These are phyloP conservation scores for Perilla frutescens DNA, from an alignment of 257 asterid genomes.

Conservation along the genomic window DNA sequence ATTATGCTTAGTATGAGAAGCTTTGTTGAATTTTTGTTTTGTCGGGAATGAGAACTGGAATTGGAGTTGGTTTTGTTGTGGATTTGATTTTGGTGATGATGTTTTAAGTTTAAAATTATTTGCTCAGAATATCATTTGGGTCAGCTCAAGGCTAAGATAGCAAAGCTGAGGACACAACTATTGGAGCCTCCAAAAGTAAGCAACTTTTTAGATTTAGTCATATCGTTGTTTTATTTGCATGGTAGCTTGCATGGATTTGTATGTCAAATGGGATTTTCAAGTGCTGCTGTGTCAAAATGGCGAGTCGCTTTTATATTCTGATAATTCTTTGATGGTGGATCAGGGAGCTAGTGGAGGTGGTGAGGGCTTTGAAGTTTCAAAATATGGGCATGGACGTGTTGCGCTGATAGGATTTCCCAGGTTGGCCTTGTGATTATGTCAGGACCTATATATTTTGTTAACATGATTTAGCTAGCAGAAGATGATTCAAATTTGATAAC, in stretches of 20 bases:
- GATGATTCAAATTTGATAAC: slow-evolving; percentile 23
- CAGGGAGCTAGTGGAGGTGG: slow-evolving; percentile 99
- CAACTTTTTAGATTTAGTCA: background rate
- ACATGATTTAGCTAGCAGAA: slow-evolving; percentile 9
- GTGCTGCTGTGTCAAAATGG: background rate
- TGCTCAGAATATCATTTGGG: slow-evolving; percentile 96
- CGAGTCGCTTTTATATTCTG: slow-evolving; percentile 25
- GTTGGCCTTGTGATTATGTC: slow-evolving; percentile 49
- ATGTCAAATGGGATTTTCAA: background rate
- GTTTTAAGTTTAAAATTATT: slow-evolving; percentile 17
- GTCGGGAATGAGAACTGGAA: background rate
- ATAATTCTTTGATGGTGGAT: slow-evolving; percentile 32
- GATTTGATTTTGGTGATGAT: slow-evolving; percentile 27
- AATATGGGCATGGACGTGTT: slow-evolving; percentile 97
- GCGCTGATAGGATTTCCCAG: slow-evolving; percentile 99
- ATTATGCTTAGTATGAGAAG: background rate
- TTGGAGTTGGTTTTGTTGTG: slow-evolving; percentile 13
- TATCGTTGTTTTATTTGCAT: background rate
- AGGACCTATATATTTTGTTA: slow-evolving; percentile 3
- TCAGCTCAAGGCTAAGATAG: slow-evolving; percentile 99
- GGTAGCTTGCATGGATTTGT: slow-evolving; percentile 16
- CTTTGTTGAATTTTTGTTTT: slow-evolving; percentile 1
- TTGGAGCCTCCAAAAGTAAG: slow-evolving; percentile 99
- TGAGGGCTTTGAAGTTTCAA: slow-evolving; percentile 99
- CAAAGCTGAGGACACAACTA: slow-evolving; percentile 95